These are phyloP conservation scores for Eucalyptus pauciflora DNA, from an alignment of 345 rosid species.

Conservation along the genomic window DNA sequence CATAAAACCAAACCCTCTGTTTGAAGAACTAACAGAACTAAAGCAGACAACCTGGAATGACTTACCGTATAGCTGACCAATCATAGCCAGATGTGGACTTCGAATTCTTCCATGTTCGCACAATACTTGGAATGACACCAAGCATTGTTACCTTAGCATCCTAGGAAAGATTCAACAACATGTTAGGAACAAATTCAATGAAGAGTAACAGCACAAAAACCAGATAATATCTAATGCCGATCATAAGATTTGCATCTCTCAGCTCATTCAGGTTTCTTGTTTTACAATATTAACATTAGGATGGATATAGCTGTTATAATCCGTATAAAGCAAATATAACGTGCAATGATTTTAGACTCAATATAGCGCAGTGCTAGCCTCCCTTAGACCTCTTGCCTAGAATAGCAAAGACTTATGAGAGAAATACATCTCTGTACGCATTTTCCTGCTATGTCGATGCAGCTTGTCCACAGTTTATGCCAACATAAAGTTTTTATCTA, in stretches of 20 bases:
- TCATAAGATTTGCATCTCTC: not conserved
- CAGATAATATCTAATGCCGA: not conserved
- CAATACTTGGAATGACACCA: slow-evolving; percentile 96
- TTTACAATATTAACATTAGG: not conserved
- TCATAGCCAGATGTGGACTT: slow-evolving; percentile 61
- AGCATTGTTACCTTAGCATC: slow-evolving; percentile 93
- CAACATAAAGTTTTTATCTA: not conserved
- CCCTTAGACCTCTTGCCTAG: not conserved
- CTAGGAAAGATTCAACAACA: slow-evolving; percentile 15
- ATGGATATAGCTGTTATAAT: not conserved
- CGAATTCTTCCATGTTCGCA: slow-evolving; percentile 76
- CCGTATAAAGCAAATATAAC: no score
- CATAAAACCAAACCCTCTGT: not conserved
- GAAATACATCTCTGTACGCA: not conserved
- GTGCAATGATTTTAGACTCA: not conserved
- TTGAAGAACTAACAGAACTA: not conserved
- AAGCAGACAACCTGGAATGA: not conserved
- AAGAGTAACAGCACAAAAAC: not conserved
- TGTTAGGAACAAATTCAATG: not conserved
- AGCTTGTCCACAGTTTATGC: not conserved
- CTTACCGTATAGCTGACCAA: slow-evolving; percentile 96
- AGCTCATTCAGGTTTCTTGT: not conserved
- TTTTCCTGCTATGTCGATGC: not conserved
- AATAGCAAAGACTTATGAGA: not conserved
- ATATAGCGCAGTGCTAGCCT: not conserved